Percentiles rank a stretch among this genome's conserved stretches.
phyloP scores from a whole-genome alignment of 768 basidiomycete genomes.

The Asterophora parasitica region DNA sequence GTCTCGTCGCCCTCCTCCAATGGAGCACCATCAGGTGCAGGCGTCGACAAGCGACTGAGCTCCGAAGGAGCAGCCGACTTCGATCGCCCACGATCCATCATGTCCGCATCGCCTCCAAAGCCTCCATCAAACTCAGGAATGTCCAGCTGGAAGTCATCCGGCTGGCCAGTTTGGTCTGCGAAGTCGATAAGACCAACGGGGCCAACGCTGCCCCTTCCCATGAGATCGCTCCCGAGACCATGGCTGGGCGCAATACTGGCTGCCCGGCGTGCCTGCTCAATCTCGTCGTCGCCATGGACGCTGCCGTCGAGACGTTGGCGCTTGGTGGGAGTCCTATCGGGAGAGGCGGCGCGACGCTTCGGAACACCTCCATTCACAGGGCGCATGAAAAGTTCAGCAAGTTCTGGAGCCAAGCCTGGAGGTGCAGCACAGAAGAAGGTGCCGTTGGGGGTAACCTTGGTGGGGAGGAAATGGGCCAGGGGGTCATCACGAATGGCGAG shows the following conservation, averaged over 20 bases:
- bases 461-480: slow-evolving; percentile 79
- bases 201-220: slow-evolving; percentile 51
- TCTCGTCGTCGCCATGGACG: slow-evolving; percentile 54
- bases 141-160: slow-evolving; percentile 75
- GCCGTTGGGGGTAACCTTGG: slow-evolving; percentile 64
- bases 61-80: slow-evolving; percentile 53
- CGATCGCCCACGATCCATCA: slow-evolving; percentile 26
- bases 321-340: slow-evolving; percentile 56
- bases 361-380: slow-evolving; percentile 48
- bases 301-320: slow-evolving; percentile 50
- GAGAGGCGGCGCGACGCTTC: slow-evolving; percentile 59
- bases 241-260: slow-evolving; percentile 59
- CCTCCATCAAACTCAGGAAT: slow-evolving; percentile 45
- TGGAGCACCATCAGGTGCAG: slow-evolving; percentile 48
- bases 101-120: slow-evolving; percentile 33
- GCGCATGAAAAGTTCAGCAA: slow-evolving; percentile 80
- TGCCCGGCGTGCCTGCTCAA: slow-evolving; percentile 71
- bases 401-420: slow-evolving; percentile 75
- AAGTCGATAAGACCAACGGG: slow-evolving; percentile 60
- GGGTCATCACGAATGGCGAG: slow-evolving; percentile 85
- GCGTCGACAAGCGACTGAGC: slow-evolving; percentile 63
- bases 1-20: slow-evolving; percentile 57
- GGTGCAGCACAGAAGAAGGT: slow-evolving; percentile 82
- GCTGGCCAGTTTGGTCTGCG: slow-evolving; percentile 45
- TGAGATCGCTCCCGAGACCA: slow-evolving; percentile 49